Evolutionary conservation across 148 eudicot genomes (phyloP).

Genomic region (Chenopodium album): DNA sequence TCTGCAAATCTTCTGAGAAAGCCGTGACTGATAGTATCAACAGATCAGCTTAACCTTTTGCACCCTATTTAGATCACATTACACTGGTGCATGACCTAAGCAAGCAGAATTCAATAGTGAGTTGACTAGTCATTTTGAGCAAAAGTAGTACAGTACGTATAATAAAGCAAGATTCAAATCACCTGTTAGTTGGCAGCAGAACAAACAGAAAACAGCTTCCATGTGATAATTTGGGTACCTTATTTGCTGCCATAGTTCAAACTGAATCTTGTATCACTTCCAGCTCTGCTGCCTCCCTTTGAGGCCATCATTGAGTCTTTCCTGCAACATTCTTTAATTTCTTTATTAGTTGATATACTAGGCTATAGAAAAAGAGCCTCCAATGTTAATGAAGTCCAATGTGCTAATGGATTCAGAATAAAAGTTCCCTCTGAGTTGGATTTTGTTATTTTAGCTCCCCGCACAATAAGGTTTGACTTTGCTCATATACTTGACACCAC

Average conservation of each 20-base stretch:
- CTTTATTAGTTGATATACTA: background rate
- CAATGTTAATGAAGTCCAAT: background rate
- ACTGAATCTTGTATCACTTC: background rate
- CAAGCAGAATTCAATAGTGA: background rate
- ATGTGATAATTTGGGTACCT: background rate
- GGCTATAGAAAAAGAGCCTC: background rate
- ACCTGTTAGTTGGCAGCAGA: constrained; percentile 8
- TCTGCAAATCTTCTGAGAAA: background rate
- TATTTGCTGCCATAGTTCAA: background rate
- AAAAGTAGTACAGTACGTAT: background rate
- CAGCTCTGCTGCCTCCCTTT: background rate
- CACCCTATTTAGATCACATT: background rate
- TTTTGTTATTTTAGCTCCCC: background rate
- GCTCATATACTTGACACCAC: background rate
- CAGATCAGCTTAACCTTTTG: background rate
- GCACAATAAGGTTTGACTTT: background rate
- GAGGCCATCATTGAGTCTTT: background rate
- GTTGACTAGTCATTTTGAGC: background rate
- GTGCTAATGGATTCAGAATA: background rate
- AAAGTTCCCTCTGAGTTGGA: background rate
- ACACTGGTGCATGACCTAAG: background rate
- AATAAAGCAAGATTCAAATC: background rate
- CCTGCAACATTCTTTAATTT: background rate
- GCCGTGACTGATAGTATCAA: too few relatives aligned
- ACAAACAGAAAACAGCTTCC: background rate